phyloP scores from a whole-genome alignment of 352 stramenopile genomes.

The Phytophthora hibernalis region DNA sequence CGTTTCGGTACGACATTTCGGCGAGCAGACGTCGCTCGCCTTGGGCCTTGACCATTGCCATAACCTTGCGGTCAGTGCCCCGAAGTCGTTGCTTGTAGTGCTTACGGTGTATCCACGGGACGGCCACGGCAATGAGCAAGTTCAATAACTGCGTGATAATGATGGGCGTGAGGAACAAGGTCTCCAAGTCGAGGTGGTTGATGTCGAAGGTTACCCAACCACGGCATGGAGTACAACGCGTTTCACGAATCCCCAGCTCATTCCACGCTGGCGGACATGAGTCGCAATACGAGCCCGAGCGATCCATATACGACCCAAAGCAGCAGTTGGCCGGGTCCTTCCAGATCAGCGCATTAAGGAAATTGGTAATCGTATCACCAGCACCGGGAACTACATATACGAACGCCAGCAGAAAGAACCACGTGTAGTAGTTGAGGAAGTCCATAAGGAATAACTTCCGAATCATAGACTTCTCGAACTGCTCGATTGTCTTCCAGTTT shows the following conservation, averaged over 20 bases:
- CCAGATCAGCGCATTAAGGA: conserved; percentile 79
- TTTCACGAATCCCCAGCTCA: conserved; percentile 41
- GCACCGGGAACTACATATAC: conserved; percentile 84
- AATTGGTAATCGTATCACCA: conserved; percentile 85
- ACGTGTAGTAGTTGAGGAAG: conserved; percentile 91
- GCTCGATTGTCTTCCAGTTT: conserved; percentile 87
- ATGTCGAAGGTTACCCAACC: conserved; percentile 88
- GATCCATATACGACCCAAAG: conserved; percentile 80
- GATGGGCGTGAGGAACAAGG: conserved; percentile 84
- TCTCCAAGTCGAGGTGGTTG: conserved; percentile 81
- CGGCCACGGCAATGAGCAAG: conserved; percentile 70
- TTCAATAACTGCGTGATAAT: conserved; percentile 84
- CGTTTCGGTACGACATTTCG: conserved; percentile 61
- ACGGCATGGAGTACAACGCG: conserved; percentile 66
- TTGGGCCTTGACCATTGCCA: conserved; percentile 74
- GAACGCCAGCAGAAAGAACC: conserved; percentile 89
- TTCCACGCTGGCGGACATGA: conserved; percentile 76
- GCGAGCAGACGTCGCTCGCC: conserved; percentile 66
- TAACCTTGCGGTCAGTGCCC: conserved; percentile 60
- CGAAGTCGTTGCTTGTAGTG: conserved; percentile 73
- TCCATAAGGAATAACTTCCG: conserved; percentile 88
- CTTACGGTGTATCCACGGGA: conserved; percentile 78
- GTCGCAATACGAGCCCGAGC: conserved; percentile 49
- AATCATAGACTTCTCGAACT: conserved; percentile 82
- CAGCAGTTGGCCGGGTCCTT: conserved; percentile 84